Percentiles rank a stretch among this genome's conserved stretches.
Evolutionary conservation across 805 yeast genomes (phyloP).

Genomic region (Yamadazyma ubonensis): DNA sequence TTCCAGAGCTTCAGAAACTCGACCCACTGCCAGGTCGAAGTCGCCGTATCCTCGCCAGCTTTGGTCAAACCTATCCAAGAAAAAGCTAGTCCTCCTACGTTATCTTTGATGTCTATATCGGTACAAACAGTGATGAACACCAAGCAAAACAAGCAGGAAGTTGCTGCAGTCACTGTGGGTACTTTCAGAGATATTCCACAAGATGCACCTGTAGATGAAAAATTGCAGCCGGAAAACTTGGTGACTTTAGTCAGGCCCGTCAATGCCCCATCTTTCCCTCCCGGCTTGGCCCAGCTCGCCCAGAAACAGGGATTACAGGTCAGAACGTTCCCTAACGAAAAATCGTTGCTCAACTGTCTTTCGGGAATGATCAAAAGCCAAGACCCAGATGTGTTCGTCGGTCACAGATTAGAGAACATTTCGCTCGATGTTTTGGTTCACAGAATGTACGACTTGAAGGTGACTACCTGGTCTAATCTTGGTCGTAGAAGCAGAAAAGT

Average conservation of each 20-base stretch:
- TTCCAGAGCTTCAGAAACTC: conserved; percentile 58
- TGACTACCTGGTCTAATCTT: conserved; percentile 74
- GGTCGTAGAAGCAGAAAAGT: conserved; percentile 77
- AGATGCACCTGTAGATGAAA: conserved; percentile 70
- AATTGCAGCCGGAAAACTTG: conserved; percentile 56
- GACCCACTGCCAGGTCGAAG: conserved; percentile 81
- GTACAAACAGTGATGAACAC: conserved; percentile 79
- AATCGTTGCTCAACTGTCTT: conserved; percentile 68
- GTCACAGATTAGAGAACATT: conserved; percentile 80
- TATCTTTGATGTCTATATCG: conserved; percentile 71
- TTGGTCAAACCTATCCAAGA: conserved; percentile 43
- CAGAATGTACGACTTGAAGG: conserved; percentile 71
- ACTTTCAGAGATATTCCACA: conserved; percentile 67
- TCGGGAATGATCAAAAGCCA: conserved; percentile 63
- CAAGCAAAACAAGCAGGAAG: conserved; percentile 77
- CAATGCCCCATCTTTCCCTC: conserved; percentile 64
- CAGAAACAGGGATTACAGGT: conserved; percentile 51
- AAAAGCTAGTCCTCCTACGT: conserved; percentile 52
- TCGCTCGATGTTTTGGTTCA: conserved; percentile 79
- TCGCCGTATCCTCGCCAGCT: conserved; percentile 51
- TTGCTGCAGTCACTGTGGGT: conserved; percentile 78
- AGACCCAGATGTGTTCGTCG: conserved; percentile 92
- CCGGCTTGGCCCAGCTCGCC: conserved; percentile 66
- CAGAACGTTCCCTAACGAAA: conserved; percentile 69
- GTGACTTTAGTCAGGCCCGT: conserved; percentile 81